phyloP scores from a whole-genome alignment of 352 stramenopile genomes.

The Globisporangium perplexum region DNA sequence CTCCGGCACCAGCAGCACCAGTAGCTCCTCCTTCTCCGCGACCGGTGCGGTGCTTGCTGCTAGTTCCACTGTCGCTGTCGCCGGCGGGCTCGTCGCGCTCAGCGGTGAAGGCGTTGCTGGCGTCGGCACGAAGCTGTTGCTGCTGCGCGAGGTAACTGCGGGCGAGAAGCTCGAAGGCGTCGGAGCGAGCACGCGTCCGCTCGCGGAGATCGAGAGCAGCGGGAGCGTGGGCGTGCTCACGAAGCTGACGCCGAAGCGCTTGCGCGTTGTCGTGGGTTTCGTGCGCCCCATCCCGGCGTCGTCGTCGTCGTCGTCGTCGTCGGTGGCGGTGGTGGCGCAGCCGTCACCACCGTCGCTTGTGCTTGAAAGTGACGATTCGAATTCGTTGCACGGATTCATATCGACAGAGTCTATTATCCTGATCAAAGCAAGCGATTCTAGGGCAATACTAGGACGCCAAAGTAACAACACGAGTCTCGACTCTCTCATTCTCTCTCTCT shows the following conservation, averaged over 20 bases:
- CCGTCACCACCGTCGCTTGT: too few species aligned
- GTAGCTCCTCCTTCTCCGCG: not conserved
- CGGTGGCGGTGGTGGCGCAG: too few species aligned
- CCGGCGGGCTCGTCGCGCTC: too few species aligned
- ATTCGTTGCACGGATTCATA: too few species aligned
- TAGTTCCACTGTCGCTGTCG: not conserved
- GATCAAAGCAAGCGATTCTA: too few species aligned
- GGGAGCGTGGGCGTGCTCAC: constrained; percentile 1
- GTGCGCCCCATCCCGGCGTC: constrained; percentile 24
- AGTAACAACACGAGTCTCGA: too few species aligned
- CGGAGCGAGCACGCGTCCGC: not conserved
- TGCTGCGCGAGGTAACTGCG: not conserved
- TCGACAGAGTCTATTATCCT: too few species aligned
- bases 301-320: not conserved
- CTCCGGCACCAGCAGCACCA: not conserved
- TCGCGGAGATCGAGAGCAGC: constrained; percentile 1
- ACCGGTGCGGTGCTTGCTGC: not conserved
- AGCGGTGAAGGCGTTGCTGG: too few species aligned
- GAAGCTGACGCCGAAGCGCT: constrained; percentile 17
- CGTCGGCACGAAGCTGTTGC: not conserved
- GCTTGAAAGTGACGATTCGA: too few species aligned
- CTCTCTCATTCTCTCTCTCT: too few species aligned
- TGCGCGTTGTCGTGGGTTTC: constrained; percentile 29
- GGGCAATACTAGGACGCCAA: too few species aligned
- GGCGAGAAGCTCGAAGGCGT: not conserved